Evolutionary conservation across 2,329 filamentous ascomycete genomes (phyloP).

Genomic region (Verticillium longisporum): DNA sequence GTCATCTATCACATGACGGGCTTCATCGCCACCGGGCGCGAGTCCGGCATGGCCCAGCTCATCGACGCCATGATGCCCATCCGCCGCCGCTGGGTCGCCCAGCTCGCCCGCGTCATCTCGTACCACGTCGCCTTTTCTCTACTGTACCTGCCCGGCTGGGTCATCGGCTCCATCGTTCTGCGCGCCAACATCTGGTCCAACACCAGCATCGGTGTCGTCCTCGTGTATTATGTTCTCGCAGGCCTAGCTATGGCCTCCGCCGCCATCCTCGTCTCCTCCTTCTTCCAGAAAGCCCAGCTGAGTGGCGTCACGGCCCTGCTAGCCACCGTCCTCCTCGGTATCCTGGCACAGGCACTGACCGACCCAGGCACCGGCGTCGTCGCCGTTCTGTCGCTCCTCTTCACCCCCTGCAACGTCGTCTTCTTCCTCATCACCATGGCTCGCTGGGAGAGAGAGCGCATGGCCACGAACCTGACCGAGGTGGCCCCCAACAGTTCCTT

Average conservation of each 20-base stretch:
- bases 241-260: constrained; percentile 74
- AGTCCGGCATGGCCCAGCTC: constrained; percentile 64
- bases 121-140: constrained; percentile 63
- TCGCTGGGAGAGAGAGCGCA: constrained; percentile 61
- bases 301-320: constrained; percentile 78
- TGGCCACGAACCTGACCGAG: constrained; percentile 53
- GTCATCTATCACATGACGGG: constrained; percentile 67
- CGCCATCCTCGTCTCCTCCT: constrained; percentile 71
- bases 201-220: constrained; percentile 57
- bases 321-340: constrained; percentile 65
- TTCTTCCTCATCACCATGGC: constrained; percentile 73
- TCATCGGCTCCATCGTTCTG: constrained; percentile 55
- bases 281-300: constrained; percentile 83
- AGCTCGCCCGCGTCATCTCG: constrained; percentile 37
- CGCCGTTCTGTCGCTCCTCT: constrained; percentile 65
- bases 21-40: constrained; percentile 62
- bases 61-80: constrained; percentile 70
- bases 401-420: constrained; percentile 83
- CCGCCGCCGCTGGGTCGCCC: constrained; percentile 42
- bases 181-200: constrained; percentile 56
- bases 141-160: constrained; percentile 45
- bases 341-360: constrained; percentile 71
- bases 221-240: constrained; percentile 68
- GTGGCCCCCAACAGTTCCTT: constrained; percentile 60
- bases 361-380: constrained; percentile 58